phyloP scores from a whole-genome alignment of 148 eudicot species.

The Camellia japonica region DNA sequence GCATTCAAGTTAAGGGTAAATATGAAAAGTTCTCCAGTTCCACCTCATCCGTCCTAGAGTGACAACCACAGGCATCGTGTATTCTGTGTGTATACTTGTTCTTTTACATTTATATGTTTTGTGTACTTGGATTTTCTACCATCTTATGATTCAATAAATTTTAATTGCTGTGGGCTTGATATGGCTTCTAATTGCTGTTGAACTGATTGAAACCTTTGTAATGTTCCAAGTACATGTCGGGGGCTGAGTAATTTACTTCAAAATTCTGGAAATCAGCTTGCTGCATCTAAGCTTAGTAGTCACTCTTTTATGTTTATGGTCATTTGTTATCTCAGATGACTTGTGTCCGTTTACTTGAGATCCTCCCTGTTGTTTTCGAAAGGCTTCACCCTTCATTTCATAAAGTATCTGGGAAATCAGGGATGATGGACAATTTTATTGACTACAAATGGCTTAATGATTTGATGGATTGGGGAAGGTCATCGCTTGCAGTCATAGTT shows the following conservation, averaged over 20 bases:
- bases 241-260: neutral
- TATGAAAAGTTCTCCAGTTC: neutral
- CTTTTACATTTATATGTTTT: too few species aligned
- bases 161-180: neutral
- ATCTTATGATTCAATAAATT: neutral
- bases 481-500: constrained; percentile 63
- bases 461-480: constrained; percentile 87
- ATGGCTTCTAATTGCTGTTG: neutral
- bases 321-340: constrained; percentile 71
- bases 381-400: constrained; percentile 35
- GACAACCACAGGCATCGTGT: neutral
- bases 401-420: constrained; percentile 28
- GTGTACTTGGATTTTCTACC: neutral
- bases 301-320: constrained; percentile 20
- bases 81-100: too few species aligned
- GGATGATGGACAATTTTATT: constrained; percentile 18
- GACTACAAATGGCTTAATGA: constrained; percentile 75
- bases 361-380: constrained; percentile 62
- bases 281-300: neutral
- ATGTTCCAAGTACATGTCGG: neutral
- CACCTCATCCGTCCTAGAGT: neutral
- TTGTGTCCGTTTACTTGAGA: constrained; percentile 82
- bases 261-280: constrained; percentile 7
- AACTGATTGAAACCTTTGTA: neutral
- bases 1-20: neutral